Conservation (phyloP, 148 eudicot genomes). For the Nepenthes mirabilis region DNA sequence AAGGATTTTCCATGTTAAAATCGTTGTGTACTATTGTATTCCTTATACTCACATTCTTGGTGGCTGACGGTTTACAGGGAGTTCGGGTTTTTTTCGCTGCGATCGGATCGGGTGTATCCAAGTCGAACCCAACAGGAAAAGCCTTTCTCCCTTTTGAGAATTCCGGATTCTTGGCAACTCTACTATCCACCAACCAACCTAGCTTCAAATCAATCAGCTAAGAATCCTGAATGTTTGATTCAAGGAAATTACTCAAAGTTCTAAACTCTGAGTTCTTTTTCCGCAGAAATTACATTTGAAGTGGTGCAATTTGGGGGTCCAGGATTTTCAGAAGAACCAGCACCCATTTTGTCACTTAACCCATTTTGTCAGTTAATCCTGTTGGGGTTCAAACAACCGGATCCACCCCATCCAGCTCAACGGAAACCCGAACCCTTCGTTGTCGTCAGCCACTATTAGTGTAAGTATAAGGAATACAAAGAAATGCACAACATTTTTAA, state of each 20-base stretch:
- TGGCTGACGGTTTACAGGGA: no score
- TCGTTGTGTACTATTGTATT: no score
- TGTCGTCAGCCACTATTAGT: no score
- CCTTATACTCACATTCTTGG: no score
- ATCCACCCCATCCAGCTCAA: no score
- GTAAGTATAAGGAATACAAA: no score
- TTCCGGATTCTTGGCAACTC: slow-evolving; percentile 5
- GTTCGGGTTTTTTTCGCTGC: no score
- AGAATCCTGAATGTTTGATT: slow-evolving; percentile 29
- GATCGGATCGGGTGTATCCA: no score
- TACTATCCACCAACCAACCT: slow-evolving; percentile 32
- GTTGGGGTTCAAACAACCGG: no score
- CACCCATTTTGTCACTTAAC: slow-evolving; percentile 19
- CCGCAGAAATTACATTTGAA: slow-evolving; percentile 5
- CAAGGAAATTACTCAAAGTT: slow-evolving; percentile 9
- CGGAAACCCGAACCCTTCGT: no score
- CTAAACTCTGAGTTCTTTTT: background rate
- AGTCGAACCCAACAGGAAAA: background rate
- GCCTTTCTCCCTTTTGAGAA: slow-evolving; percentile 14
- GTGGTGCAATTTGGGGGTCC: slow-evolving; percentile 2
- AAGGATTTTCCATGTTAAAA: no score
- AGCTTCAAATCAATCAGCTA: slow-evolving; percentile 43
- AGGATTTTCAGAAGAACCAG: slow-evolving; percentile 1
- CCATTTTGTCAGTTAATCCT: slow-evolving; percentile 13
- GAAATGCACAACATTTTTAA: no score